Evolutionary conservation across 352 stramenopile genomes (phyloP).

Genomic region (Pythium angustatum): DNA sequence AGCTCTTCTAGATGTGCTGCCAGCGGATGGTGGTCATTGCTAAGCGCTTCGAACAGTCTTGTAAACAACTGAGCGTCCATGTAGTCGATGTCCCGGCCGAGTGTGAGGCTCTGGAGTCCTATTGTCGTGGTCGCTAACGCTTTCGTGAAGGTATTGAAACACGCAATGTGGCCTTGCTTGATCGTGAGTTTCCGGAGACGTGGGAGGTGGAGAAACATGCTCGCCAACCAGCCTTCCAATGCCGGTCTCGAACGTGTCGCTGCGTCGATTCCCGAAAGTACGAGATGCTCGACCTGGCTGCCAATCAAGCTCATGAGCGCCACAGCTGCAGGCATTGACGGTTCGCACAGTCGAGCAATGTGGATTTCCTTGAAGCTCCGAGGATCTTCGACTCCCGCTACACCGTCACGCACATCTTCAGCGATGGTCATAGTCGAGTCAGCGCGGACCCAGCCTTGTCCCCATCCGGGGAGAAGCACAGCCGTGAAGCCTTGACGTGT

Average conservation of each 20-base stretch:
- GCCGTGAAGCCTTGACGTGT: not conserved
- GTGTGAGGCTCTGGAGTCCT: not conserved
- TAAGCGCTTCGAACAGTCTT: not conserved
- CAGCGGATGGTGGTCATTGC: not conserved
- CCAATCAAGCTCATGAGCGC: not conserved
- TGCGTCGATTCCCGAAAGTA: not conserved
- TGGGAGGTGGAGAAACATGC: not conserved
- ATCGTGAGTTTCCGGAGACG: not conserved
- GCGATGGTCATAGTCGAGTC: not conserved
- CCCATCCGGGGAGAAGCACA: slow-evolving; percentile 1
- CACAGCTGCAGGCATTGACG: not conserved
- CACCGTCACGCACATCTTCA: not conserved
- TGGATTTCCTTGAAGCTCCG: not conserved
- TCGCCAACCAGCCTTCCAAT: not conserved
- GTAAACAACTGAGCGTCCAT: not conserved
- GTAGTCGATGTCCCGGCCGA: not conserved
- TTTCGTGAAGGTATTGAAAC: not conserved
- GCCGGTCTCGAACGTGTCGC: no score
- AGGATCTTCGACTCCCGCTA: not conserved
- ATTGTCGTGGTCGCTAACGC: not conserved
- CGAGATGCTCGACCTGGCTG: not conserved
- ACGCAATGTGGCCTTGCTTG: not conserved
- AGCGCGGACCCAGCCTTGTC: not conserved
- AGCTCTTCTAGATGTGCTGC: no score
- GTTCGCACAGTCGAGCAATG: not conserved